Base-by-base conservation (phyloP, 106 monocot genomes). In the Acanthochlamys bracteata region DNA sequence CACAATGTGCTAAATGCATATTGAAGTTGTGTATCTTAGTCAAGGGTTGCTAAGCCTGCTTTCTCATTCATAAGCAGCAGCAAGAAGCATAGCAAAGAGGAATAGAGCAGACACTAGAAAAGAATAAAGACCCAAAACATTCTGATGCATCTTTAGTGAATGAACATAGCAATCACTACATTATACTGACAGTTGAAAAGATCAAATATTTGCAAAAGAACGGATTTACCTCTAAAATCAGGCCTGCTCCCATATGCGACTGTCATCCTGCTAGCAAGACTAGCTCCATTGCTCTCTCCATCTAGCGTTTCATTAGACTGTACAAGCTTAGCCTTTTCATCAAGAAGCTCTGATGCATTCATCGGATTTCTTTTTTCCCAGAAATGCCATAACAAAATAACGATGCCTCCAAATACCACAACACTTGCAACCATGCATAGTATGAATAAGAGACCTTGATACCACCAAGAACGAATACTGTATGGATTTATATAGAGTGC, bases 191-290 rank as follows among this genome's bases (percentile, higher is more conserved):
- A n/a, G n/a, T n/a, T n/a, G n/a, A n/a, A n/a, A n/a, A n/a, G n/a
- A n/a, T n/a, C n/a, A n/a, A n/a, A n/a, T n/a, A n/a, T n/a, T n/a
- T n/a, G n/a, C n/a, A 17, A 9, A 49, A 17, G 3, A 49, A 10
- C 33, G 10, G 17, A 49, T 17, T 4, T 89, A 94, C 93, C 93
- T 78, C 72, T 67, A 71, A 94, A 86, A 64, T 86, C 60, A 7
- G 93, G 93, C 52, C 93, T 76, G 25, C 61, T 55, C 11, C 93
- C 89, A 75, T 94, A 94, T 20, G 26, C 76, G 60, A 67, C 69
- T 9, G 78, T 76, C 60, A 73, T 78, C 24, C 77, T 20, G 51
- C 66, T 82, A 33, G 73, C 46, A 26, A 94, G 71, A 71, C 64
- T 68, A 52, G 40, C 46, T 14, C 41, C 63, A 22, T 21, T 63